A percentile compares a stretch with the other conserved stretches of the same genome.
These are phyloP conservation scores for Rhizopus arrhizus DNA, from an alignment of 371 early-diverging fungal genomes.

Conservation along the genomic window DNA sequence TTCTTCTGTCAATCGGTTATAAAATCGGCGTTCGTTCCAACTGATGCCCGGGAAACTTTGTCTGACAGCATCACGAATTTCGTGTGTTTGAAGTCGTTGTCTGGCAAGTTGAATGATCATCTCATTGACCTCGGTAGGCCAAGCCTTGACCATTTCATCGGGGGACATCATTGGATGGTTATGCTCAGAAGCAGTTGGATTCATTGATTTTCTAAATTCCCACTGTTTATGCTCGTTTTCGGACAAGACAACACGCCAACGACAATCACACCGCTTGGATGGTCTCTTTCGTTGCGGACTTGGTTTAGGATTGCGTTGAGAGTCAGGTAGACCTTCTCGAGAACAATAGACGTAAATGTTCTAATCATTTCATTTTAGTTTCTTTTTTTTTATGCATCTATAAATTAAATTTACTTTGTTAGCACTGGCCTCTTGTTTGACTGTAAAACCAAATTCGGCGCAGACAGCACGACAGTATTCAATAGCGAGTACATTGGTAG, in stretches of 20 bases:
- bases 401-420: slow-evolving; percentile 34
- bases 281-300: slow-evolving; percentile 61
- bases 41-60: slow-evolving; percentile 58
- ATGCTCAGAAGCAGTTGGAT: slow-evolving; percentile 59
- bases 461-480: slow-evolving; percentile 43
- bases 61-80: slow-evolving; percentile 62
- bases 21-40: slow-evolving; percentile 66
- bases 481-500: slow-evolving; percentile 40
- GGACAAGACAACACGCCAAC: slow-evolving; percentile 65
- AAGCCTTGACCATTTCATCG: slow-evolving; percentile 61
- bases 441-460: slow-evolving; percentile 47
- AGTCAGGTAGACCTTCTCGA: slow-evolving; percentile 64
- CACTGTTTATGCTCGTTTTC: slow-evolving; percentile 58
- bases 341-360: slow-evolving; percentile 68
- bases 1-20: slow-evolving; percentile 63
- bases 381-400: neutral
- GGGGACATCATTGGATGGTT: slow-evolving; percentile 63
- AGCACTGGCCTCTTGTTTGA: slow-evolving; percentile 52
- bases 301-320: slow-evolving; percentile 58
- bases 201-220: slow-evolving; percentile 63
- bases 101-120: slow-evolving; percentile 47
- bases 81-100: slow-evolving; percentile 50
- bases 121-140: slow-evolving; percentile 53
- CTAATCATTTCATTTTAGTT: slow-evolving; percentile 26
- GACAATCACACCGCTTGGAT: slow-evolving; percentile 65